phyloP scores from a whole-genome alignment of 371 early-diverging fungal species.

The Mucor plumbeus region DNA sequence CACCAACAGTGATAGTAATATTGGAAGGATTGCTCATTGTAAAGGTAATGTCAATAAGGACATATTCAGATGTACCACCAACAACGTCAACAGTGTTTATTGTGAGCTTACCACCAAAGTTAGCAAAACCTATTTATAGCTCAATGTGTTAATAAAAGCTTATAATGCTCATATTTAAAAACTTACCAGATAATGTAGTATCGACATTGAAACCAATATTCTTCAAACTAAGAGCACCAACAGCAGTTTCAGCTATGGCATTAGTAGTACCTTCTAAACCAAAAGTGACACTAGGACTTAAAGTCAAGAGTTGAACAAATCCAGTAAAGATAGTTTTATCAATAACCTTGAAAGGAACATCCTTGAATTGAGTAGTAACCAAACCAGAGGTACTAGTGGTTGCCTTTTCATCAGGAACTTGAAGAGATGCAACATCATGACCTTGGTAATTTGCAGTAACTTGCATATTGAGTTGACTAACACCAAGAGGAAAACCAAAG shows the following conservation, averaged over 20 bases:
- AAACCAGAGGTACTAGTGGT: conserved; percentile 47
- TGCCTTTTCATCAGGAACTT: conserved; percentile 54
- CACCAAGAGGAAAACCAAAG: conserved; percentile 64
- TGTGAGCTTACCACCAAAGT: conserved; percentile 49
- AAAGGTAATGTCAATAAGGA: conserved; percentile 44
- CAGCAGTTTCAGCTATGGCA: conserved; percentile 57
- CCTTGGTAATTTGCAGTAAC: conserved; percentile 42
- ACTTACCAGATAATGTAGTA: conserved; percentile 55
- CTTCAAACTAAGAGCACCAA: conserved; percentile 54
- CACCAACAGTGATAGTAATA: conserved; percentile 58
- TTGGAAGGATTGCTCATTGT: conserved; percentile 58
- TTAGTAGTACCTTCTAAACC: conserved; percentile 56
- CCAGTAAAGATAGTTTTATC: conserved; percentile 46
- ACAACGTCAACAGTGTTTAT: conserved; percentile 44
- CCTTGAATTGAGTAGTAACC: conserved; percentile 52
- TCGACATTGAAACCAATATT: conserved; percentile 55
- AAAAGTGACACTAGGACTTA: conserved; percentile 46
- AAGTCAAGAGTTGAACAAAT: conserved; percentile 58
- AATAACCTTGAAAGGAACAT: conserved; percentile 53
- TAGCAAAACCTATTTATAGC: conserved; percentile 36
- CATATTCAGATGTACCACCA: conserved; percentile 48
- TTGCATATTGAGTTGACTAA: conserved; percentile 54
- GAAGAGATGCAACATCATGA: conserved; percentile 47
- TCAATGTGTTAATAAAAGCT: not conserved
- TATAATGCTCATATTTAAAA: not conserved